Evolutionary conservation across 1,139 yeast genomes (phyloP), one percentile per base, ranked within the genome.

Genomic region (Yamadazyma trypodendri): DNA sequence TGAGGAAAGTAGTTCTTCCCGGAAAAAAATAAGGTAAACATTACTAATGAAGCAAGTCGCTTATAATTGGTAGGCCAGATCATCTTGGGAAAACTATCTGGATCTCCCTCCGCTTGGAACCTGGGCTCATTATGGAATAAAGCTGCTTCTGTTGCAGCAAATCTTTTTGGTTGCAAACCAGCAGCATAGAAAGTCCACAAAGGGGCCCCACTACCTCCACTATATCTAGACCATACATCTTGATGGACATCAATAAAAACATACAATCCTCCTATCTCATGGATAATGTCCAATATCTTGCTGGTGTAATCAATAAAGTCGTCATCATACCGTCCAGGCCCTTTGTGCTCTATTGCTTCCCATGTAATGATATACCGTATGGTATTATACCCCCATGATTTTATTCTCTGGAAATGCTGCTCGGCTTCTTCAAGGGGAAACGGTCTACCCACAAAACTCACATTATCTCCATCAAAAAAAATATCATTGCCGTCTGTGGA

Each of bases 201-300:
- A 0, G 97, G 97, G 5, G 97, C 96, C 14, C 97, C 97, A 41
- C 90, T 82, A 1, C 97, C 97, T n/a, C 97, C 97, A 13, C 81
- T 70, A 55, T 71, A 86, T 36, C 97, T 67, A 6, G 95, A 84
- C 97, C 97, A 90, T 12, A 84, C 94, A 56, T 90, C 97, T 58
- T 90, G 97, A 56, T 90, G 97, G 2, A 95, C 85, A 52, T 90
- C 97, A 43, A 90, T 56, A 49, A 85, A 80, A 6, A 89, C 90
- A 53, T 85, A 86, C 14, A 90, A 61, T 0, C 95, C 96, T 0
- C 87, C 89, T 25, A 79, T 66, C 7, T 71, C 58, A 36, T 77
- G 72, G 14, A 87, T 72, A 8, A 79, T 70, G 41, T 72, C 63
- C 40, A 90, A 61, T 1, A 88, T 68, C 42, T 80, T 62, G 31